Evolutionary conservation across 495 filamentous ascomycete species (phyloP).

Genomic region (Penicillium herquei): DNA sequence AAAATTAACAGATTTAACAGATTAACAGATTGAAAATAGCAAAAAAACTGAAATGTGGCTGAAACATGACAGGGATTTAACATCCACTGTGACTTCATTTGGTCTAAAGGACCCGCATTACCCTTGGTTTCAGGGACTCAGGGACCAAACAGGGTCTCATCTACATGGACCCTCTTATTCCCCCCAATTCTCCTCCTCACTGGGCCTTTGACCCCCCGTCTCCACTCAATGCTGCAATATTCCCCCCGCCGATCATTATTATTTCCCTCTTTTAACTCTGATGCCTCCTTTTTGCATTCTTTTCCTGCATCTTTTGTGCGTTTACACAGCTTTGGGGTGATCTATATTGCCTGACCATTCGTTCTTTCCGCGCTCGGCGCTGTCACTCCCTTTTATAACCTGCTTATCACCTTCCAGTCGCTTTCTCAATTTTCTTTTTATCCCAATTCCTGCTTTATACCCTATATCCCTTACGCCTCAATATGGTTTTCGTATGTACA

Average conservation of each 20-base stretch:
- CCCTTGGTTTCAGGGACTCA: background rate
- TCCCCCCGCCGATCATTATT: conserved; percentile 11
- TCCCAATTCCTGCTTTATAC: conserved; percentile 1
- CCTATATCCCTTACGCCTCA: conserved; percentile 7
- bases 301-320: background rate
- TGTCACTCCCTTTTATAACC: conserved; percentile 16
- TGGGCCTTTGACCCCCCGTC: background rate
- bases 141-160: background rate
- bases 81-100: conserved; percentile 2
- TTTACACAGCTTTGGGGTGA: conserved; percentile 3
- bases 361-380: conserved; percentile 26
- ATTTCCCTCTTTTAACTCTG: background rate
- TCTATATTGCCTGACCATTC: conserved; percentile 17
- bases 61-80: conserved; percentile 2
- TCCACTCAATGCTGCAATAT: background rate
- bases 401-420: background rate
- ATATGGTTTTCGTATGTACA: conserved; percentile 23
- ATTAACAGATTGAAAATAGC: background rate
- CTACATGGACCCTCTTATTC: background rate
- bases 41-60: background rate
- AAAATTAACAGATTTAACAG: too few species aligned
- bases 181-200: background rate
- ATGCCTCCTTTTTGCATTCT: background rate
- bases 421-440: conserved; percentile 1
- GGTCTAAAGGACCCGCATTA: conserved; percentile 3